Conservation (phyloP, 2,329 filamentous ascomycete species). For the Sporothrix euskadiensis region DNA sequence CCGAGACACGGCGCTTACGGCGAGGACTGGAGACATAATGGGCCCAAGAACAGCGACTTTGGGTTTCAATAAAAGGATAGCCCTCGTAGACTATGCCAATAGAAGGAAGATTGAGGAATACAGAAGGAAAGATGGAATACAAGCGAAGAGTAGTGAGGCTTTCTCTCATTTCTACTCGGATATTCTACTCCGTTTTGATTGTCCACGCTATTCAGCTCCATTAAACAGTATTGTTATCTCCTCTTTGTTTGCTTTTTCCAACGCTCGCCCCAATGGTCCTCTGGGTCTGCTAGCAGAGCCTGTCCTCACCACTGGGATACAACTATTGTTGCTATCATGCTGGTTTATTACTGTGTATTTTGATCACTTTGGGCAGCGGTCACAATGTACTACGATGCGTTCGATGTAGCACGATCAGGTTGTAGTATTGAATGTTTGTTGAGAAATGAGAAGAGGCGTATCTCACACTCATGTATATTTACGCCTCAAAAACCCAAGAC, state of each 20-base stretch:
- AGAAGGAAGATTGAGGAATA: neutral
- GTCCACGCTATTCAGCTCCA: neutral
- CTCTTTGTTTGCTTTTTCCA: neutral
- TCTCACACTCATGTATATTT: neutral
- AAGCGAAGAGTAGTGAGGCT: too few species aligned
- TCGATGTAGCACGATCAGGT: neutral
- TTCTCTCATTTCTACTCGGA: neutral
- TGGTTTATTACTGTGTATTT: neutral
- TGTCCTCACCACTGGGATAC: neutral
- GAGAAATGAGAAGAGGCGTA: neutral
- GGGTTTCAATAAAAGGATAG: neutral
- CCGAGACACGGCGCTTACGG: neutral
- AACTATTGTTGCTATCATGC: neutral
- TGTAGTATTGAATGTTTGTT: neutral
- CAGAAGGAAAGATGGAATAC: neutral
- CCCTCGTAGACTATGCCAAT: neutral
- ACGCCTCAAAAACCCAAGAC: neutral
- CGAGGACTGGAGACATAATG: neutral
- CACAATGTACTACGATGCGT: neutral
- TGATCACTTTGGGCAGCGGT: neutral
- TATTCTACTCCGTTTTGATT: neutral
- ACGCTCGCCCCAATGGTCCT: neutral
- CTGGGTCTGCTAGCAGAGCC: neutral
- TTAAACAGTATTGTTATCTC: neutral
- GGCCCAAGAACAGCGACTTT: neutral